Percentiles rank a stretch among this genome's conserved stretches.
These are phyloP conservation scores for Sporodiniella umbellata DNA, from an alignment of 371 early-diverging fungal species.

Conservation along the genomic window DNA sequence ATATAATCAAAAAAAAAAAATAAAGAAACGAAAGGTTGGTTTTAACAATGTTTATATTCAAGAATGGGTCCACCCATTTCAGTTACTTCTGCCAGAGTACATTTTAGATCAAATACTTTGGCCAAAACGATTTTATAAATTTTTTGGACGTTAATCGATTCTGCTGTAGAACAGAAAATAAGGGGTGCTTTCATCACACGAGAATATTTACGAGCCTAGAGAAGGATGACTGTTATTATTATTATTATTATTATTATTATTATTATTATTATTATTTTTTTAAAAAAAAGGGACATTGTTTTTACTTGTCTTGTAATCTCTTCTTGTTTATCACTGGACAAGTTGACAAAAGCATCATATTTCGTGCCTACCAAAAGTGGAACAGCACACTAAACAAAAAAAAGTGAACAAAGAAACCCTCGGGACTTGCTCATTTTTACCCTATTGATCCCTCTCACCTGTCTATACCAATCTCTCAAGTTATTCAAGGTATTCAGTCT, in stretches of 20 bases:
- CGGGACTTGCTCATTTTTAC: slow-evolving; percentile 34
- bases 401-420: too few relatives aligned
- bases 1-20: background rate
- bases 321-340: slow-evolving; percentile 83
- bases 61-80: slow-evolving; percentile 91
- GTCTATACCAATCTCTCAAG: slow-evolving; percentile 95
- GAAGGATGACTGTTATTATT: background rate
- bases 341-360: slow-evolving; percentile 88
- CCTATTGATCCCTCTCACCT: slow-evolving; percentile 94
- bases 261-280: too few relatives aligned
- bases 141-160: slow-evolving; percentile 94
- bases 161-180: slow-evolving; percentile 91
- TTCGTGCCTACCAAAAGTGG: slow-evolving; percentile 97
- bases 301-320: slow-evolving; percentile 87
- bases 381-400: slow-evolving; percentile 69
- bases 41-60: slow-evolving; percentile 60
- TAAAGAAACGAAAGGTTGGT: background rate
- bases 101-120: slow-evolving; percentile 91
- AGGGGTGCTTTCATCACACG: slow-evolving; percentile 93
- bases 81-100: slow-evolving; percentile 88
- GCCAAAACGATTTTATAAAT: slow-evolving; percentile 95
- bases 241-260: background rate
- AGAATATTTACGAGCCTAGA: slow-evolving; percentile 82
- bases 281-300: too few relatives aligned
- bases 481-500: slow-evolving; percentile 89